Percentiles rank a stretch among this genome's conserved stretches.
These are phyloP conservation scores for Aspergillus sp. DNA, from an alignment of 2,329 filamentous ascomycete species.

Conservation along the genomic window DNA sequence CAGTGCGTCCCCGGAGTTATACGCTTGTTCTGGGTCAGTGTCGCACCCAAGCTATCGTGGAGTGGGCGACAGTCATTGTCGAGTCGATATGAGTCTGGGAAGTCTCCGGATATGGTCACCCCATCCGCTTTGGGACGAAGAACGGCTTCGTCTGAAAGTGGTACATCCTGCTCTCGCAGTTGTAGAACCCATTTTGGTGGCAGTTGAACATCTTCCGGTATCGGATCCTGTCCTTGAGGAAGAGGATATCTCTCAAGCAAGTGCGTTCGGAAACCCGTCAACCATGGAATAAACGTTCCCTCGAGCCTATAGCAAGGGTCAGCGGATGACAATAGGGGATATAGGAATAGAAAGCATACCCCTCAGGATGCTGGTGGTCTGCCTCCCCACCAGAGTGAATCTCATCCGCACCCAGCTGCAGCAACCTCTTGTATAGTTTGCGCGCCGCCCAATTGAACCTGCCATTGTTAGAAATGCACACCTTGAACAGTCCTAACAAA, in stretches of 20 bases:
- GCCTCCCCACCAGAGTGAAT: conserved; percentile 80
- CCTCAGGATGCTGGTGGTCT: conserved; percentile 91
- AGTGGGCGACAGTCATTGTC: conserved; percentile 57
- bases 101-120: conserved; percentile 10
- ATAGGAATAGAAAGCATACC: conserved; percentile 53
- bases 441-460: conserved; percentile 92
- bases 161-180: conserved; percentile 4
- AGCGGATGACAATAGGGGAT: not conserved
- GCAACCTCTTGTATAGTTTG: conserved; percentile 79
- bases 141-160: not conserved
- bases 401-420: conserved; percentile 77
- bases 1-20: conserved; percentile 77
- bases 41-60: conserved; percentile 56
- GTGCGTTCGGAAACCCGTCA: conserved; percentile 63
- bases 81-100: conserved; percentile 26
- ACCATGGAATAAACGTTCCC: conserved; percentile 78
- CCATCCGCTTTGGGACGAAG: conserved; percentile 4
- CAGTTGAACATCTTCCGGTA: conserved; percentile 71
- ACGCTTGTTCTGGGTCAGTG: conserved; percentile 65
- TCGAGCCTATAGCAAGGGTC: conserved; percentile 61
- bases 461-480: conserved; percentile 6
- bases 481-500: too few species aligned
- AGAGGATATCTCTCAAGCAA: conserved; percentile 70
- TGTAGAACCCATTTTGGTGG: conserved; percentile 69
- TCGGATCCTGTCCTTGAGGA: conserved; percentile 63